A percentile compares a stretch with the other conserved stretches of the same genome.
Conservation (phyloP, 2,329 filamentous ascomycete genomes). For the Falciphora oryzae region DNA sequence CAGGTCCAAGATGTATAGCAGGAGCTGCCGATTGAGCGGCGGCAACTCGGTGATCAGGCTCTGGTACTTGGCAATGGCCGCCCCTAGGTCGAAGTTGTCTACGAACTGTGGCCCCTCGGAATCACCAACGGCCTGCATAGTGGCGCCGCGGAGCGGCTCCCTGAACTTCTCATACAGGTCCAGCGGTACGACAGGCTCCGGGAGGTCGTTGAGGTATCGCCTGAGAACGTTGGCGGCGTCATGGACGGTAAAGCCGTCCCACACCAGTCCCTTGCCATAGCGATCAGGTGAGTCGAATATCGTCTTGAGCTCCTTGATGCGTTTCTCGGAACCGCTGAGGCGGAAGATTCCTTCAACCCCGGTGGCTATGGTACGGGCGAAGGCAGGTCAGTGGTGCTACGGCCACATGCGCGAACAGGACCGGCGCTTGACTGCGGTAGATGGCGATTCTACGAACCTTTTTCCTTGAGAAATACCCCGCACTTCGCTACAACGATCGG, state of each 20-base stretch:
- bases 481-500: slow-evolving; percentile 98
- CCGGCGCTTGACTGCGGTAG: background rate
- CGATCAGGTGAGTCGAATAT: slow-evolving; percentile 91
- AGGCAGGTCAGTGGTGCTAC: background rate
- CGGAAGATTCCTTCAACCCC: slow-evolving; percentile 95
- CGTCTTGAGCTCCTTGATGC: slow-evolving; percentile 91
- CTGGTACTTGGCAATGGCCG: slow-evolving; percentile 80
- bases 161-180: slow-evolving; percentile 91
- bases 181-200: slow-evolving; percentile 92
- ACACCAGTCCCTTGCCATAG: slow-evolving; percentile 94
- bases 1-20: slow-evolving; percentile 93
- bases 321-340: slow-evolving; percentile 90
- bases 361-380: slow-evolving; percentile 57
- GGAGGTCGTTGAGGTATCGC: slow-evolving; percentile 91
- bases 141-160: slow-evolving; percentile 68
- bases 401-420: background rate
- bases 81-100: slow-evolving; percentile 66
- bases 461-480: slow-evolving; percentile 95
- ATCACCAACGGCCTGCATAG: slow-evolving; percentile 66
- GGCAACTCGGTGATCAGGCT: slow-evolving; percentile 87
- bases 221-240: slow-evolving; percentile 96
- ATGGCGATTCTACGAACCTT: slow-evolving; percentile 59
- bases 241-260: slow-evolving; percentile 96
- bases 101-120: slow-evolving; percentile 64
- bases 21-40: slow-evolving; percentile 83